Conservation (phyloP, 1,139 yeast genomes). For the Pichia norvegensis region DNA sequence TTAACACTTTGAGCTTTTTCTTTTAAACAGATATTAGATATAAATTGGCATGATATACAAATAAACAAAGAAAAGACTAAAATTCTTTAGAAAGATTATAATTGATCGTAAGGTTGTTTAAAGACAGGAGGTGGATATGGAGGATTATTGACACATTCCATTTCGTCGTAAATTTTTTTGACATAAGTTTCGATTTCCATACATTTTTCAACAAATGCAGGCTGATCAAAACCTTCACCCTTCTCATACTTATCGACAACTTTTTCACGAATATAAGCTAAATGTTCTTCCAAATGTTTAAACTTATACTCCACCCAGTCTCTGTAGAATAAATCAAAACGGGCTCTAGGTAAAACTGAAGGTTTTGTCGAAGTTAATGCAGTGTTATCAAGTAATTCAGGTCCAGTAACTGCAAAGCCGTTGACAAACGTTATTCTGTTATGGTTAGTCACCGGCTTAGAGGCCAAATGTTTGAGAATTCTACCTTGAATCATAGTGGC, state of each 20-base stretch:
- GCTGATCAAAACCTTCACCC: constrained; percentile 25
- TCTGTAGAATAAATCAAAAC: constrained; percentile 31
- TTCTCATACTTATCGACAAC: constrained; percentile 15
- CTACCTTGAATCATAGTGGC: constrained; percentile 33
- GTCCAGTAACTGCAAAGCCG: constrained; percentile 28
- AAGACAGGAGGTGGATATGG: constrained; percentile 27
- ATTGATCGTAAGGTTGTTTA: constrained; percentile 19
- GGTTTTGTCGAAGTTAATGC: constrained; percentile 32
- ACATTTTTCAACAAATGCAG: constrained; percentile 19
- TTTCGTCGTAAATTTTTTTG: constrained; percentile 23
- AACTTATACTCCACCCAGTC: constrained; percentile 33
- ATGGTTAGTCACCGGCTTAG: constrained; percentile 30
- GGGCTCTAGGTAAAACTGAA: constrained; percentile 30
- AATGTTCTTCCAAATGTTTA: constrained; percentile 30
- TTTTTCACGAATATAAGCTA: constrained; percentile 26
- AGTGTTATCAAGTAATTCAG: constrained; percentile 27
- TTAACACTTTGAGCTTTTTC: constrained; percentile 30
- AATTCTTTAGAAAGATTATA: not conserved
- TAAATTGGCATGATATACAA: not conserved
- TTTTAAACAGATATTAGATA: not conserved
- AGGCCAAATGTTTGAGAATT: constrained; percentile 32
- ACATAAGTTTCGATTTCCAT: constrained; percentile 23
- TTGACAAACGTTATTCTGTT: constrained; percentile 30
- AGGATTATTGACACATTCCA: constrained; percentile 28
- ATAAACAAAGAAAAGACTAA: not conserved